A percentile compares a stretch with the other conserved stretches of the same genome.
phyloP scores from a whole-genome alignment of 257 asterid genomes.

The Solanum pimpinellifolium region DNA sequence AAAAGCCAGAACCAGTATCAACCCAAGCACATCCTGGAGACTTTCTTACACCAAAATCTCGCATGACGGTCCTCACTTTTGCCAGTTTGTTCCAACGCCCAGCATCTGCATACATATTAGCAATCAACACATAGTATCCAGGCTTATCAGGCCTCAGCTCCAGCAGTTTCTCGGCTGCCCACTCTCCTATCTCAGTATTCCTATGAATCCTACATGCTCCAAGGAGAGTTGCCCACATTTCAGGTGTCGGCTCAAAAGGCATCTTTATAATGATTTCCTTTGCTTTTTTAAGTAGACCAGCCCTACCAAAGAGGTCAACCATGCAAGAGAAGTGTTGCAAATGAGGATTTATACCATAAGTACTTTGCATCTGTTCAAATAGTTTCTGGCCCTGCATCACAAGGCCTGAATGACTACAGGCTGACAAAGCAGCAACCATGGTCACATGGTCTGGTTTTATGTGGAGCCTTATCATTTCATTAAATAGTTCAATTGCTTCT shows the following conservation, averaged over 20 bases:
- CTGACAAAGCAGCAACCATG: conserved; percentile 69
- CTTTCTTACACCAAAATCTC: conserved; percentile 70
- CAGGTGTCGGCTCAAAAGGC: conserved; percentile 61
- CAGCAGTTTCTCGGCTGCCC: conserved; percentile 82
- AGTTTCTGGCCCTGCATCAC: conserved; percentile 43
- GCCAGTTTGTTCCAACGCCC: conserved; percentile 67
- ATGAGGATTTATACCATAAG: conserved; percentile 40
- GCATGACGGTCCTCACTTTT: conserved; percentile 57
- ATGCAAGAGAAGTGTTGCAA: conserved; percentile 81
- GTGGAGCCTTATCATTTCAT: conserved; percentile 46
- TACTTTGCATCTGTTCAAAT: conserved; percentile 49
- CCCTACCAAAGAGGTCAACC: conserved; percentile 82
- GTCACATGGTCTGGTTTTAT: conserved; percentile 70
- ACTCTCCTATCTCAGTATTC: conserved; percentile 58
- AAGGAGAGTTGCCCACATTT: conserved; percentile 81
- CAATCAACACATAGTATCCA: conserved; percentile 73
- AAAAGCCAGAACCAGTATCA: conserved; percentile 55
- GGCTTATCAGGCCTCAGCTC: conserved; percentile 53
- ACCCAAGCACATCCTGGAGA: conserved; percentile 79
- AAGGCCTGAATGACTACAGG: conserved; percentile 89
- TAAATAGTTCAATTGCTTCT: conserved; percentile 46
- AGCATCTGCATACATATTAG: conserved; percentile 83
- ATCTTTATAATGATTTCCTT: conserved; percentile 33
- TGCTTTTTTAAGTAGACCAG: conserved; percentile 55
- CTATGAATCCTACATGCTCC: conserved; percentile 80